Conservation (phyloP, 257 asterid genomes). For the Nemophila menziesii region DNA sequence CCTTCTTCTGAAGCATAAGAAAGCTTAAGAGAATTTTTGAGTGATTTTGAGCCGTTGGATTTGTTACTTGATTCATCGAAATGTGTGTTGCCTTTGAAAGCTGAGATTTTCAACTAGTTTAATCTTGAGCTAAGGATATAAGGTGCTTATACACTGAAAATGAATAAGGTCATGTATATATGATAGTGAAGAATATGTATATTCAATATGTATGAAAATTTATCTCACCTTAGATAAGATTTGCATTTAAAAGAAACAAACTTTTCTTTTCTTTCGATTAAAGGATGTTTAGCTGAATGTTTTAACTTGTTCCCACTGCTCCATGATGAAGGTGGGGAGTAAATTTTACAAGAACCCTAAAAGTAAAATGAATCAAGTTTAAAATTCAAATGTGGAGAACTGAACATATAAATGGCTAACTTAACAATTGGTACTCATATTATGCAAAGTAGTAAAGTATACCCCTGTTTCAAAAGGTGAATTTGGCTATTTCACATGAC, state of each 20-base stretch:
- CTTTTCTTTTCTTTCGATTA: slow-evolving; percentile 5
- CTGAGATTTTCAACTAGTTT: slow-evolving; percentile 50
- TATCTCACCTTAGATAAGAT: slow-evolving; percentile 15
- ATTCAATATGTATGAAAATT: neutral
- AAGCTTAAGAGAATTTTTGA: slow-evolving; percentile 44
- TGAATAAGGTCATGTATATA: neutral
- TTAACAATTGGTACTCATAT: no score
- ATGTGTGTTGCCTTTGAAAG: slow-evolving; percentile 57
- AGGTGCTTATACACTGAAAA: slow-evolving; percentile 50
- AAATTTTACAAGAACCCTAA: slow-evolving; percentile 22
- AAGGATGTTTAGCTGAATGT: slow-evolving; percentile 3
- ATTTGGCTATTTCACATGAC: no score
- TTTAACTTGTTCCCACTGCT: slow-evolving; percentile 15
- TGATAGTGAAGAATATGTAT: neutral
- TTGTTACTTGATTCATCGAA: slow-evolving; percentile 51
- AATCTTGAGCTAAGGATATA: slow-evolving; percentile 38
- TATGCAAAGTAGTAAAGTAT: no score
- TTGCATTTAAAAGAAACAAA: slow-evolving; percentile 18
- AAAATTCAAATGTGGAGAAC: neutral
- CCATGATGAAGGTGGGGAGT: slow-evolving; percentile 9
- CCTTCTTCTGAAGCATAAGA: slow-evolving; percentile 58
- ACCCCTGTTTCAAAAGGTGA: no score
- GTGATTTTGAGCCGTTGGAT: slow-evolving; percentile 46
- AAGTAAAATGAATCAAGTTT: neutral
- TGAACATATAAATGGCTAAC: neutral